Evolutionary conservation across 352 stramenopile species (phyloP), one percentile per base, ranked within the genome.

Genomic region (Globisporangium lucens): DNA sequence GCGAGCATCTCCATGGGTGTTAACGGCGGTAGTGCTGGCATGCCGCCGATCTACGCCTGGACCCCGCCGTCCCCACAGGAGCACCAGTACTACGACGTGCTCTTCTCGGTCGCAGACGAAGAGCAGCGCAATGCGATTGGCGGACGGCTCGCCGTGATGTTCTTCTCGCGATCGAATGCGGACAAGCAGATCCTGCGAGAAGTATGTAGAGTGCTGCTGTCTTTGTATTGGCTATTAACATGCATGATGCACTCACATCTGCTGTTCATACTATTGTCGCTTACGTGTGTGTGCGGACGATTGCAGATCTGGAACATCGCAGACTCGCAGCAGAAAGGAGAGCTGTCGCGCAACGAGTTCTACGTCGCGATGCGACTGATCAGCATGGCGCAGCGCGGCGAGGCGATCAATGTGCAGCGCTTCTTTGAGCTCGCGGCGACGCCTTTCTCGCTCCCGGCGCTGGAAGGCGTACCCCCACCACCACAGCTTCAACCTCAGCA

Each of bases 91-190:
- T 98, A 94, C 78, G 83, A 97, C 73, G 69, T 78, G 65, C 78
- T 99, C 30, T 99, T 99, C 71, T 55, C 75, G 8, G 63, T 81
- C n/a, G 94, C 94, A n/a, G 96, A 98, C 71, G 83, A 90, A 13
- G 78, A 95, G 67, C 73, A 81, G 17, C 77, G 78, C 49, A 89
- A 95, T 35, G 78, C 83, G 13, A 96, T 99, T 68, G 86, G 84
- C 13, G 96, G 96, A 7, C 82, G 78, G 4, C 83, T 93, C 35
- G 96, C 96, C 4, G 96, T 99, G 10, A 77, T 85, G 63, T 98
- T 99, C 75, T 97, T 99, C 70, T 91, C 88, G 30, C 82, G 87
- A 0, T 98, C 94, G 20, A 94, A 95, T 55, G 70, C 98, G 6
- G 91, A 97, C 63, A 92, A 98, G 59, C 56, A 68, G 24, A 72